Evolutionary conservation across 148 eudicot species (phyloP).

Genomic region (Vaccinium darrowii): DNA sequence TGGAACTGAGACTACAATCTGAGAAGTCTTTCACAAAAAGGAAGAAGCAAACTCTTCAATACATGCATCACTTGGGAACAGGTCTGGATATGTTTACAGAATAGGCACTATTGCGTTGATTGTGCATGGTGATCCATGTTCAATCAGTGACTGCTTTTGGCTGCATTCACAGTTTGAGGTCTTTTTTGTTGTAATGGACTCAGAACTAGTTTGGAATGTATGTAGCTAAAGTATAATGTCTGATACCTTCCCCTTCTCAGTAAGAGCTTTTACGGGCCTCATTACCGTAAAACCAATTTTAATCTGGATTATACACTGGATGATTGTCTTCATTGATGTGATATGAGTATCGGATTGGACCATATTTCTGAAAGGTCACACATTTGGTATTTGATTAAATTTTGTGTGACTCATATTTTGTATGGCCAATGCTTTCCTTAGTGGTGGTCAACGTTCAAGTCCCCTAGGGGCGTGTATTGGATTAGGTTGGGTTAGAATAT

Average conservation of each 20-base stretch:
- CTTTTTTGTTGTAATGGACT: background rate
- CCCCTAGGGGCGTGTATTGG: too few relatives aligned
- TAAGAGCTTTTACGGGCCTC: background rate
- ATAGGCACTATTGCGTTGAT: background rate
- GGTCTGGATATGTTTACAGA: background rate
- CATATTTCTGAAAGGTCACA: too few relatives aligned
- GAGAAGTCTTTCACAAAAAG: constrained; percentile 24
- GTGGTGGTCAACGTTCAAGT: too few relatives aligned
- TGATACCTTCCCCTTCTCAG: background rate
- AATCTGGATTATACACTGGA: background rate
- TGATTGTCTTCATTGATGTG: background rate
- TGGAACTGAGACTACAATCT: constrained; percentile 21
- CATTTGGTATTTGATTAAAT: too few relatives aligned
- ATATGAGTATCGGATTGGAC: too few relatives aligned
- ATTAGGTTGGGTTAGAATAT: too few relatives aligned
- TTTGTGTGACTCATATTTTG: too few relatives aligned
- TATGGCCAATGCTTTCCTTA: too few relatives aligned
- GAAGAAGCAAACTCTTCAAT: constrained; percentile 18
- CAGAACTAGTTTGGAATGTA: background rate
- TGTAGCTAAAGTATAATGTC: background rate
- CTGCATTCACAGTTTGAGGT: background rate
- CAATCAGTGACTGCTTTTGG: background rate
- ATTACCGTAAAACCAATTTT: too few relatives aligned
- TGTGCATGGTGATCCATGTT: background rate
- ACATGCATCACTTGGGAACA: background rate